A percentile compares a stretch with the other conserved stretches of the same genome.
phyloP scores from a whole-genome alignment of 2,329 filamentous ascomycete species.

The Aspergillus viridinutans region DNA sequence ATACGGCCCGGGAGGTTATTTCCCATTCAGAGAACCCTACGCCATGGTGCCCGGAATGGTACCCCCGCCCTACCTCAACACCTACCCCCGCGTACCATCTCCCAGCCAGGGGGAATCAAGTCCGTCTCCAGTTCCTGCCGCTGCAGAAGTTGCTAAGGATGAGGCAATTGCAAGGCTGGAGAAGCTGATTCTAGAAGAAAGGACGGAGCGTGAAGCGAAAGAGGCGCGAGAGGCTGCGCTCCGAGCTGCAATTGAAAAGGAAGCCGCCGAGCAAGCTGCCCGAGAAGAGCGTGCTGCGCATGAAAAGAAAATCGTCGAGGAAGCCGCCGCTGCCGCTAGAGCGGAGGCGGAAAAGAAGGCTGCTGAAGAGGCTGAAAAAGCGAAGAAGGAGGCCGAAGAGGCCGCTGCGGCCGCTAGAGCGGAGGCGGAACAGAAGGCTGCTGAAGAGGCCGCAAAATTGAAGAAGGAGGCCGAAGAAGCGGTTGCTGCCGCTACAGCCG shows the following conservation, averaged over 20 bases:
- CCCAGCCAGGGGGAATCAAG: constrained; percentile 27
- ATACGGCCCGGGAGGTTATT: constrained; percentile 32
- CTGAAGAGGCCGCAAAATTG: not conserved
- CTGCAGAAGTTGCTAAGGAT: constrained; percentile 49
- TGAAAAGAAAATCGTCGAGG: constrained; percentile 40
- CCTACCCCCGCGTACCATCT: constrained; percentile 33
- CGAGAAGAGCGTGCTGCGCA: constrained; percentile 36
- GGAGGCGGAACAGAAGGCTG: constrained; percentile 32
- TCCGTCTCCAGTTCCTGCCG: constrained; percentile 25
- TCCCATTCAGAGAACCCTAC: constrained; percentile 33
- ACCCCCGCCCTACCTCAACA: constrained; percentile 32
- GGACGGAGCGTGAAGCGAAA: constrained; percentile 37
- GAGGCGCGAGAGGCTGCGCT: constrained; percentile 36
- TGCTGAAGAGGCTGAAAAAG: constrained; percentile 47
- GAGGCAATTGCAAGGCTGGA: constrained; percentile 60
- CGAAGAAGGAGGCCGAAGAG: constrained; percentile 42
- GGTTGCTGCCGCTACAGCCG: constrained; percentile 31
- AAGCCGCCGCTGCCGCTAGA: constrained; percentile 46
- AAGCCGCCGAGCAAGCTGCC: constrained; percentile 39
- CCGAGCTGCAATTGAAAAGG: constrained; percentile 49
- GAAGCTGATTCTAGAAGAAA: constrained; percentile 51
- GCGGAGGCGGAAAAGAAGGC: constrained; percentile 44
- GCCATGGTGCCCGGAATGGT: constrained; percentile 33
- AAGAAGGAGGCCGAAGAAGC: constrained; percentile 28
- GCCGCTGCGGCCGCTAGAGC: constrained; percentile 36